phyloP scores from a whole-genome alignment of 163 green algal genomes.

The Chlorella variabilis region DNA sequence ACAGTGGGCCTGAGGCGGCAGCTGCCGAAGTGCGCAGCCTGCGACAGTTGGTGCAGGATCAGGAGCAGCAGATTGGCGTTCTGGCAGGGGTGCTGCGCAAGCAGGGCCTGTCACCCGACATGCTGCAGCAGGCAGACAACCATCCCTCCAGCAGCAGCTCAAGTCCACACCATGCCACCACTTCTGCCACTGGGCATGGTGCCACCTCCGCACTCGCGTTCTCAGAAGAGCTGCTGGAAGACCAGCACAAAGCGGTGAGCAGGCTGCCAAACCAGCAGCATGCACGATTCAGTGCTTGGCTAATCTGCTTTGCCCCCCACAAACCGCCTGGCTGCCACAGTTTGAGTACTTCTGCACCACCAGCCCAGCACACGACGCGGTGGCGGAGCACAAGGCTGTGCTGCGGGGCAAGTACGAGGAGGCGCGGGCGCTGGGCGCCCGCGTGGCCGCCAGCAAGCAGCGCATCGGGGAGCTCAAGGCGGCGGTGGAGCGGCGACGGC shows the following conservation, averaged over 20 bases:
- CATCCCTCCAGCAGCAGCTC: background rate
- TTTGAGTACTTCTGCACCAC: constrained; percentile 82
- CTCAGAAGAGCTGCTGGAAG: constrained; percentile 7
- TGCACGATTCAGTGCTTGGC: background rate
- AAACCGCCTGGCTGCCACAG: too few species aligned
- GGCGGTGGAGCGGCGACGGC: constrained; percentile 72
- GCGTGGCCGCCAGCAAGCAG: constrained; percentile 67
- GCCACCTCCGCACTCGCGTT: background rate
- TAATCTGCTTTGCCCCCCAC: too few species aligned
- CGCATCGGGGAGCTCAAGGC: constrained; percentile 71
- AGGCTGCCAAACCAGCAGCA: background rate
- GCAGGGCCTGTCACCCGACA: background rate
- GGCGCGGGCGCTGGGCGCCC: constrained; percentile 69
- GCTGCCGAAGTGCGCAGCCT: constrained; percentile 19
- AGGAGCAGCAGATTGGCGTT: constrained; percentile 65
- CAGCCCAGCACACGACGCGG: constrained; percentile 67
- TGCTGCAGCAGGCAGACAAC: constrained; percentile 1
- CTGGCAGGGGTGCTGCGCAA: constrained; percentile 53
- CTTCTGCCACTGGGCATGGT: too few species aligned
- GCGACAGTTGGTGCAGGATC: constrained; percentile 28
- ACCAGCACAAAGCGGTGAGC: constrained; percentile 35
- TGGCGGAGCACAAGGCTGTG: constrained; percentile 86
- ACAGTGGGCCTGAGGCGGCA: too few species aligned
- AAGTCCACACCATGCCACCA: background rate
- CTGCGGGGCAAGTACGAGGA: constrained; percentile 80